A percentile compares a stretch with the other conserved stretches of the same genome.
phyloP scores from a whole-genome alignment of 371 early-diverging fungal genomes.

The Mortierella sp. region DNA sequence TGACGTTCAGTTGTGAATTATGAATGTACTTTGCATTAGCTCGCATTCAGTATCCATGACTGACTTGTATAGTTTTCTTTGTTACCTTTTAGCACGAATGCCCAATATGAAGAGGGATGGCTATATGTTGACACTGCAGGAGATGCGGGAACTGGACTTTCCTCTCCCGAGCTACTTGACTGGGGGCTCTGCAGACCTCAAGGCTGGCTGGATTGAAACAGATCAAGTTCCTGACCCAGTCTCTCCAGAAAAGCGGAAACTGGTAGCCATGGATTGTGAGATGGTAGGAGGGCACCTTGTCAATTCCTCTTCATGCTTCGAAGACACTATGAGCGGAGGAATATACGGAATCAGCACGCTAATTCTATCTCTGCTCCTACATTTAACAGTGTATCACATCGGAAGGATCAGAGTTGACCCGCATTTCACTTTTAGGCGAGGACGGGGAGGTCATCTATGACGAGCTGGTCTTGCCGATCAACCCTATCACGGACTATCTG shows the following conservation, averaged over 20 bases:
- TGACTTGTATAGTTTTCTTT: not conserved
- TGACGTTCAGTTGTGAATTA: not conserved
- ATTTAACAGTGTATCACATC: constrained; percentile 68
- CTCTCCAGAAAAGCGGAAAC: constrained; percentile 29
- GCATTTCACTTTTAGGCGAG: constrained; percentile 75
- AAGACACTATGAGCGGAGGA: not conserved
- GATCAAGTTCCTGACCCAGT: not conserved
- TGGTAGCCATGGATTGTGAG: constrained; percentile 87
- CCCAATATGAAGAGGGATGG: constrained; percentile 56
- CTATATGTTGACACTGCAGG: constrained; percentile 62
- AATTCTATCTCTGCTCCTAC: not conserved
- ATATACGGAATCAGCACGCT: not conserved
- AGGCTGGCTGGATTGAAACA: constrained; percentile 69
- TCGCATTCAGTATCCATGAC: not conserved
- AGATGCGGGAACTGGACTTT: constrained; percentile 62
- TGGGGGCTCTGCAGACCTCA: constrained; percentile 43
- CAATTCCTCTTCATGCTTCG: not conserved
- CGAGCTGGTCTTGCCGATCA: constrained; percentile 76
- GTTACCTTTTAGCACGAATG: not conserved
- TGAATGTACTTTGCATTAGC: not conserved
- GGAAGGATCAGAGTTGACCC: constrained; percentile 77
- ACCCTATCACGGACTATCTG: constrained; percentile 78
- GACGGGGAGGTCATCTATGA: constrained; percentile 72
- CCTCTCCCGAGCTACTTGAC: constrained; percentile 67
- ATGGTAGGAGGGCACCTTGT: constrained; percentile 66